Conservation (phyloP, 2,329 filamentous ascomycete species). For the Pseudogymnoascus sp. region DNA sequence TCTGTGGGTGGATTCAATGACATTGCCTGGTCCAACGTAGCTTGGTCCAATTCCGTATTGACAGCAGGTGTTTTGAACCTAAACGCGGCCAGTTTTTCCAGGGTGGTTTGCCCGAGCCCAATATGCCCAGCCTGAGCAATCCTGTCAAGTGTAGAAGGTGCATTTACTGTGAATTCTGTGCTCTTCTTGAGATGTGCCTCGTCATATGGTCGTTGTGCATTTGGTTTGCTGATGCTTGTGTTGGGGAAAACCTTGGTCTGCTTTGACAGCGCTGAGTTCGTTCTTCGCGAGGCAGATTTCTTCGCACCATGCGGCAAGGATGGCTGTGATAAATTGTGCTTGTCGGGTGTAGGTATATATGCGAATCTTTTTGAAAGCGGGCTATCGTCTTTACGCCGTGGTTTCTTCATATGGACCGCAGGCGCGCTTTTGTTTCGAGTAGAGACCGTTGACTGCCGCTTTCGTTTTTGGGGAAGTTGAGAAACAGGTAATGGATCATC, state of each 20-base stretch:
- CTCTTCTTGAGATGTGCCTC: neutral
- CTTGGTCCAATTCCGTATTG: neutral
- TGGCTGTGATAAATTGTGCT: neutral
- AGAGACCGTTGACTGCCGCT: constrained; percentile 10
- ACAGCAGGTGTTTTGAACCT: neutral
- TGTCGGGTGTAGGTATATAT: neutral
- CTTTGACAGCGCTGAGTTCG: constrained; percentile 8
- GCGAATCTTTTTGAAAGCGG: neutral
- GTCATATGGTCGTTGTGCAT: neutral
- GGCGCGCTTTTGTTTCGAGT: neutral
- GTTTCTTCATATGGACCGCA: neutral
- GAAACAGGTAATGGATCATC: neutral
- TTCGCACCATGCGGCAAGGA: constrained; percentile 11
- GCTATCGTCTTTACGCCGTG: neutral
- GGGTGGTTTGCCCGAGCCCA: constrained; percentile 20
- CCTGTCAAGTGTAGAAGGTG: constrained; percentile 17
- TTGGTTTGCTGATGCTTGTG: constrained; percentile 22
- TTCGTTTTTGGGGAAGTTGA: constrained; percentile 7
- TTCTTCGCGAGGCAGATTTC: constrained; percentile 13
- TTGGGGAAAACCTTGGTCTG: constrained; percentile 19
- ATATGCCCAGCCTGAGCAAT: constrained; percentile 18
- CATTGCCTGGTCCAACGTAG: neutral
- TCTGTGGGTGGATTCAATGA: neutral
- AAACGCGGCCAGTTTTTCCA: constrained; percentile 23
- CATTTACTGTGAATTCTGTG: neutral